Percentiles rank a stretch among this genome's conserved stretches.
Conservation (phyloP, 345 rosid genomes). For the Pistacia atlantica region DNA sequence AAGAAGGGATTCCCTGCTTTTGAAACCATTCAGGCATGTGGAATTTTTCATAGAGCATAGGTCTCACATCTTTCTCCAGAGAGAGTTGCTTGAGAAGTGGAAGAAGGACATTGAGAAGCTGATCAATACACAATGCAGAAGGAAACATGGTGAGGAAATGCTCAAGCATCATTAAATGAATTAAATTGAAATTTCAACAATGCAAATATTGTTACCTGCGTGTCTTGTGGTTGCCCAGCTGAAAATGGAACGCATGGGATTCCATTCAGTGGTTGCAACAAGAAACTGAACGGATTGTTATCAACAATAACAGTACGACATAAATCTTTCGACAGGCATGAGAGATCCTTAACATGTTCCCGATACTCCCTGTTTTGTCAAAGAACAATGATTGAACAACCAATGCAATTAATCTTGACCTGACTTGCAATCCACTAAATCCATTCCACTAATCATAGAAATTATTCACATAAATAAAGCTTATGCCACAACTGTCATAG, state of each 20-base stretch:
- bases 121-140: conserved; percentile 16
- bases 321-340: conserved; percentile 74
- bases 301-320: conserved; percentile 84
- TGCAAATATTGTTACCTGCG: conserved; percentile 49
- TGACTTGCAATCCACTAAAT: not conserved
- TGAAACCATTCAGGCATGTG: conserved; percentile 98
- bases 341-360: conserved; percentile 93
- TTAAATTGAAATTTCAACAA: not conserved
- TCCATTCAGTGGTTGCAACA: conserved; percentile 92
- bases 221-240: conserved; percentile 73
- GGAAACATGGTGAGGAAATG: conserved; percentile 5
- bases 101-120: conserved; percentile 92
- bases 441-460: not conserved
- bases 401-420: not conserved
- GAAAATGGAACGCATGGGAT: conserved; percentile 96
- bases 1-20: conserved; percentile 85
- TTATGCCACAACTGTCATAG: not conserved
- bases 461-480: not conserved
- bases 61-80: conserved; percentile 76
- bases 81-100: conserved; percentile 94
- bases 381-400: conserved; percentile 1
- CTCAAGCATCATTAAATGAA: conserved; percentile 9
- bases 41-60: conserved; percentile 70
- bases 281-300: conserved; percentile 96
- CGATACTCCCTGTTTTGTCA: conserved; percentile 59